Evolutionary conservation across 306 rosid species (phyloP).

Genomic region (Ormosia semicastrata): DNA sequence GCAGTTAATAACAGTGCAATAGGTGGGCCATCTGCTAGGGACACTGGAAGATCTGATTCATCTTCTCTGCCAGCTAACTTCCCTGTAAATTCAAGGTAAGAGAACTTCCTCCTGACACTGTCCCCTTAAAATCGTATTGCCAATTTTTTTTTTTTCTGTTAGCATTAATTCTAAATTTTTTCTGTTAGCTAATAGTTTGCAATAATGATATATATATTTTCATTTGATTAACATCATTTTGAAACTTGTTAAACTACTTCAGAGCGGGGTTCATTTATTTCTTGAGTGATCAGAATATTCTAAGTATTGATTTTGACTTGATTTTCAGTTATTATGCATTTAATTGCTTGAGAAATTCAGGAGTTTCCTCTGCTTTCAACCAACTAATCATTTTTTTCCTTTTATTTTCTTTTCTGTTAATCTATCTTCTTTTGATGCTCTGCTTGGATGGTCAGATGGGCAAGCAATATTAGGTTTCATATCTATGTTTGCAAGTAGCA

Average conservation of each 20-base stretch:
- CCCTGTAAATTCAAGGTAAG: constrained; percentile 71
- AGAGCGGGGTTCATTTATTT: constrained; percentile 17
- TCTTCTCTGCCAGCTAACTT: constrained; percentile 66
- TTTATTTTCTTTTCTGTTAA: neutral
- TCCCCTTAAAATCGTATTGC: neutral
- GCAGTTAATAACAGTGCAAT: constrained; percentile 79
- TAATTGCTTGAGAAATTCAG: neutral
- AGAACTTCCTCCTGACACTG: constrained; percentile 20
- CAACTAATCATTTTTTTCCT: neutral
- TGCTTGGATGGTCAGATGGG: neutral
- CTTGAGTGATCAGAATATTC: neutral
- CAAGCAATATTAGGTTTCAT: neutral
- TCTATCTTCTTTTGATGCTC: neutral
- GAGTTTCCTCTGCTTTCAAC: constrained; percentile 8
- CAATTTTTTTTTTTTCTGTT: neutral
- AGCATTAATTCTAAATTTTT: neutral
- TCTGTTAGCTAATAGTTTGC: neutral
- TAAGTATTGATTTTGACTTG: neutral
- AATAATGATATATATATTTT: neutral
- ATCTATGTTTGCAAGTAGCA: constrained; percentile 1
- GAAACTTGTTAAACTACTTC: neutral
- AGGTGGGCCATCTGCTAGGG: constrained; percentile 82
- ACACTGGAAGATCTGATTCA: constrained; percentile 78
- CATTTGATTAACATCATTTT: constrained; percentile 16
- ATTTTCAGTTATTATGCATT: constrained; percentile 7